Evolutionary conservation across 1,284 basidiomycete genomes (phyloP).

Genomic region (Inonotus hispidus): DNA sequence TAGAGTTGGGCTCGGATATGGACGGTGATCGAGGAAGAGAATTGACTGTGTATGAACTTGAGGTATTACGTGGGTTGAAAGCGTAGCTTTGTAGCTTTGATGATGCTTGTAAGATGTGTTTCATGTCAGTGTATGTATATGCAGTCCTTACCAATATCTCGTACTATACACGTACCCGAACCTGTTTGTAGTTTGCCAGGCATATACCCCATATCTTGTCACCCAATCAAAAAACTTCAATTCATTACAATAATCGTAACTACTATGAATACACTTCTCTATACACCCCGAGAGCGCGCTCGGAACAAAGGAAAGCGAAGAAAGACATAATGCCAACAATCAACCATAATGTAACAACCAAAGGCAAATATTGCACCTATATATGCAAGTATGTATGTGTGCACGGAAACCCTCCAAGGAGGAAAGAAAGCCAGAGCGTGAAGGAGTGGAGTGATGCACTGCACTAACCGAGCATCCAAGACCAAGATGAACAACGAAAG

Average conservation of each 20-base stretch:
- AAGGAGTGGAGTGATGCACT: not conserved
- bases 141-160: not conserved
- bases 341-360: too few relatives aligned
- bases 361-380: too few relatives aligned
- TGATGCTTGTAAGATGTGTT: not conserved
- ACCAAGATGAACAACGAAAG: not conserved
- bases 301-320: too few relatives aligned
- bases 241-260: constrained; percentile 10
- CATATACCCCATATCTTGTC: not conserved
- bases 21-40: not conserved
- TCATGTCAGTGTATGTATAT: too few relatives aligned
- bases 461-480: not conserved
- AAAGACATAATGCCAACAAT: too few relatives aligned
- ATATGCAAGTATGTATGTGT: too few relatives aligned
- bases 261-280: constrained; percentile 4
- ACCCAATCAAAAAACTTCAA: not conserved
- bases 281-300: not conserved
- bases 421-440: not conserved
- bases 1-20: not conserved
- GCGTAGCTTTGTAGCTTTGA: too few relatives aligned
- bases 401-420: too few relatives aligned
- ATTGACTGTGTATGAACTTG: constrained; percentile 1
- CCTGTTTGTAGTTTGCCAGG: not conserved
- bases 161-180: not conserved
- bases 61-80: not conserved